These are phyloP conservation scores for Aspergillus incahuasiensis DNA, from an alignment of 495 filamentous ascomycete genomes.

Conservation along the genomic window DNA sequence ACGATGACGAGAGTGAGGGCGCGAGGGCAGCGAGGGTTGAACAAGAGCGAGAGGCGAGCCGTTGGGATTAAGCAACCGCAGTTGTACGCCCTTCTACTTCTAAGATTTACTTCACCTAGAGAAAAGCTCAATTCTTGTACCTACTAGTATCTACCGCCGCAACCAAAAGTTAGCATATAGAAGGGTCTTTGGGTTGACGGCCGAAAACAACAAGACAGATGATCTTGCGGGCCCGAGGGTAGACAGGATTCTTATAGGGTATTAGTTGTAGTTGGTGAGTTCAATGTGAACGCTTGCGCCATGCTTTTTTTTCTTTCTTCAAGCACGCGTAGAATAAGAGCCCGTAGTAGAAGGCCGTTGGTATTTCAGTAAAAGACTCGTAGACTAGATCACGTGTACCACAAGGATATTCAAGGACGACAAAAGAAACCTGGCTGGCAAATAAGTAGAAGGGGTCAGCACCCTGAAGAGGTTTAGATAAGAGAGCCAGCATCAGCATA, in stretches of 20 bases:
- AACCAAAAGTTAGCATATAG: neutral
- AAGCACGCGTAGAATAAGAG: too few relatives aligned
- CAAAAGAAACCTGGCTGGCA: too few relatives aligned
- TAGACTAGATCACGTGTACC: too few relatives aligned
- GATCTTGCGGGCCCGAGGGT: neutral
- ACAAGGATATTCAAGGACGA: too few relatives aligned
- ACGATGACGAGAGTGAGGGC: constrained; percentile 51
- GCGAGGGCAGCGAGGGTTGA: constrained; percentile 41
- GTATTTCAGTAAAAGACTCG: too few relatives aligned
- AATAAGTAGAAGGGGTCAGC: too few relatives aligned
- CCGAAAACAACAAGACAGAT: neutral
- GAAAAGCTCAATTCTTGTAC: neutral
- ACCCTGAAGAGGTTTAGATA: too few relatives aligned
- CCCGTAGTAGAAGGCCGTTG: too few relatives aligned
- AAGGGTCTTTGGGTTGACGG: neutral
- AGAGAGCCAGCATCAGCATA: too few relatives aligned
- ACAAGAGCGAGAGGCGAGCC: constrained; percentile 41
- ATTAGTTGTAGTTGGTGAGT: neutral
- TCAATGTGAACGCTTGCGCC: neutral
- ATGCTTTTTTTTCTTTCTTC: neutral
- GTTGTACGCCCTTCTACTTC: neutral
- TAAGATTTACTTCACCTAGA: neutral
- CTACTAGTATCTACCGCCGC: neutral
- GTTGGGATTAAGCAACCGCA: constrained; percentile 27
- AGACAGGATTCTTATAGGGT: neutral